Evolutionary conservation across 768 basidiomycete species (phyloP).

Genomic region (Pleurotus sapidus): DNA sequence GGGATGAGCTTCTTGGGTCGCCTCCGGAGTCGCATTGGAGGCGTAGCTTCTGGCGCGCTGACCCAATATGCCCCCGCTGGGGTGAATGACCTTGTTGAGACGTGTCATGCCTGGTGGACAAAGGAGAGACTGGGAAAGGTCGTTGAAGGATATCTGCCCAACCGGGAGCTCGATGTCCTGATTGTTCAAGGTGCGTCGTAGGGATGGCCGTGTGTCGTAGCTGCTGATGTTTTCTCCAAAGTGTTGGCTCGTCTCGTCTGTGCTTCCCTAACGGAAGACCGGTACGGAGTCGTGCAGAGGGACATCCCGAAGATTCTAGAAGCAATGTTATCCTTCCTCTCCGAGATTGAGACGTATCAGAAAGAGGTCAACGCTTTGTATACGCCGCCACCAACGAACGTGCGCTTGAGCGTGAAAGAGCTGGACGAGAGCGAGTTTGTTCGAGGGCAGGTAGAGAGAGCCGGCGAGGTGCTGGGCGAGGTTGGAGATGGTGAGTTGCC

Average conservation of each 20-base stretch:
- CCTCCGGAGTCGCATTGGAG: background rate
- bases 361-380: constrained; percentile 43
- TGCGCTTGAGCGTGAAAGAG: constrained; percentile 29
- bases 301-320: constrained; percentile 84
- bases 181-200: constrained; percentile 54
- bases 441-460: constrained; percentile 50
- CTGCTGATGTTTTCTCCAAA: constrained; percentile 21
- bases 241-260: constrained; percentile 67
- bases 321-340: constrained; percentile 64
- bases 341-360: constrained; percentile 64
- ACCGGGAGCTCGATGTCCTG: constrained; percentile 59
- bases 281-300: constrained; percentile 79
- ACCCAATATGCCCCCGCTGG: constrained; percentile 26
- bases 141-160: constrained; percentile 55
- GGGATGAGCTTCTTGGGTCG: background rate
- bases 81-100: constrained; percentile 19
- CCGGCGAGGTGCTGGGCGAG: constrained; percentile 49
- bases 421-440: constrained; percentile 33
- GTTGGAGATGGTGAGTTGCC: constrained; percentile 56
- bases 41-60: background rate
- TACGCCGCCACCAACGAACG: constrained; percentile 33
- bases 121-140: constrained; percentile 48
- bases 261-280: constrained; percentile 76
- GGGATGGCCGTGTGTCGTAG: background rate
- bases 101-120: constrained; percentile 52